These are phyloP conservation scores for Davidsoniella australis DNA, from an alignment of 2,329 filamentous ascomycete species.

Conservation along the genomic window DNA sequence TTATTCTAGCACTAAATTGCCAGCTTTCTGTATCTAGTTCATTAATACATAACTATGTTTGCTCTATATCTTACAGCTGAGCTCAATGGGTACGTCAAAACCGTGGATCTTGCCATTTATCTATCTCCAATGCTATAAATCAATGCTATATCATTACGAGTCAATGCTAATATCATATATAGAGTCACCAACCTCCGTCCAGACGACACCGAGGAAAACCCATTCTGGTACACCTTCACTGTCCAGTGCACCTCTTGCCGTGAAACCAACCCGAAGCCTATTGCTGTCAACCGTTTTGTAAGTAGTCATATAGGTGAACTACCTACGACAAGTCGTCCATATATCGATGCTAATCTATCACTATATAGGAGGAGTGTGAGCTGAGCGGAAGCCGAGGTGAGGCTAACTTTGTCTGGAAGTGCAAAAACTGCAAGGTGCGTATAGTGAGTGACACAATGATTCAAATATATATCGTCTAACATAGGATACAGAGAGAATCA, in stretches of 20 bases:
- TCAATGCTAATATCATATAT: constrained; percentile 6
- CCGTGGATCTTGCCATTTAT: neutral
- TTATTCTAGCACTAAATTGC: neutral
- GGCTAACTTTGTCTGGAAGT: constrained; percentile 99
- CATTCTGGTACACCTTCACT: constrained; percentile 95
- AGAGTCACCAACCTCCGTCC: constrained; percentile 79
- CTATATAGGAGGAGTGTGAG: constrained; percentile 61
- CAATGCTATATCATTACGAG: neutral
- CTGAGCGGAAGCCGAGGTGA: constrained; percentile 86
- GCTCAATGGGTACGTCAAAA: constrained; percentile 42
- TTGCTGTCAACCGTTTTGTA: constrained; percentile 80
- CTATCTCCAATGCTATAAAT: neutral
- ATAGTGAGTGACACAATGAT: neutral
- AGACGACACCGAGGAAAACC: constrained; percentile 59
- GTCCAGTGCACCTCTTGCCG: constrained; percentile 97
- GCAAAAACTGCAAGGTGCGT: constrained; percentile 86
- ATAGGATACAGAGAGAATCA: constrained; percentile 48
- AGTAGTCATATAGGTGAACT: constrained; percentile 18
- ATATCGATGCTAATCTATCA: neutral
- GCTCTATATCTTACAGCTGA: constrained; percentile 51
- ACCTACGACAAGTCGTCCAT: neutral
- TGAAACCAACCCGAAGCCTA: constrained; percentile 72
- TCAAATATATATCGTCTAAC: neutral
- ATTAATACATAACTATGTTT: constrained; percentile 33
- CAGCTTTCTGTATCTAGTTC: neutral